Conservation (phyloP, 2,329 filamentous ascomycete genomes). For the Whalleya microplaca region DNA sequence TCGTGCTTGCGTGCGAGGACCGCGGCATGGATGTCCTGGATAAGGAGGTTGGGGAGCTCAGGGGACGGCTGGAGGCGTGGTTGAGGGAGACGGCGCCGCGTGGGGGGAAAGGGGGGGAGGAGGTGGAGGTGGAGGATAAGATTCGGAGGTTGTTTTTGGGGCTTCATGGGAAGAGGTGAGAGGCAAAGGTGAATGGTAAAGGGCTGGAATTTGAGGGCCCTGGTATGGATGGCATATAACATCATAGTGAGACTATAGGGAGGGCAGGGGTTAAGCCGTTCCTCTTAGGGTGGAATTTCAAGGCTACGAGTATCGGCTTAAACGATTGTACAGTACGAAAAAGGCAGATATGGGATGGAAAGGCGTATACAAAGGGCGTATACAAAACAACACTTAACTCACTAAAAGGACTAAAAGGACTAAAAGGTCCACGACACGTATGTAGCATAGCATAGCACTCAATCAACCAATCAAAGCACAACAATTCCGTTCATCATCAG, state of each 20-base stretch:
- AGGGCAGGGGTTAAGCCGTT: not conserved
- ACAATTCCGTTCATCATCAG: not conserved
- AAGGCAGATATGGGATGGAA: not conserved
- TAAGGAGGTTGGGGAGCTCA: constrained; percentile 61
- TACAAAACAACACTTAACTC: constrained; percentile 6
- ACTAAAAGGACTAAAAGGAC: constrained; percentile 5
- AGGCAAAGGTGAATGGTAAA: no score
- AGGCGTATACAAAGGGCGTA: not conserved
- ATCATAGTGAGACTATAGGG: not conserved
- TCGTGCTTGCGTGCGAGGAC: constrained; percentile 71
- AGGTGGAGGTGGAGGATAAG: constrained; percentile 41
- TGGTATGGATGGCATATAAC: not conserved
- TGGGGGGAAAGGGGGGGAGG: constrained; percentile 40
- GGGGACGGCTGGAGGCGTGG: constrained; percentile 51
- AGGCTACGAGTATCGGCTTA: not conserved
- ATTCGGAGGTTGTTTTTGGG: constrained; percentile 23
- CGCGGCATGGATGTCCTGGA: constrained; percentile 64
- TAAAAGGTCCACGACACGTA: no score
- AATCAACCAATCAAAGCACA: not conserved
- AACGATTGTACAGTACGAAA: constrained; percentile 5
- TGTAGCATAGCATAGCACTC: not conserved
- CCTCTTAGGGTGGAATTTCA: not conserved
- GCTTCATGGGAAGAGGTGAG: constrained; percentile 8
- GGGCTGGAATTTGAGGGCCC: no score
- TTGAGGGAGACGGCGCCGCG: constrained; percentile 44